Evolutionary conservation across 306 rosid species (phyloP).

Genomic region (Vigna angularis): DNA sequence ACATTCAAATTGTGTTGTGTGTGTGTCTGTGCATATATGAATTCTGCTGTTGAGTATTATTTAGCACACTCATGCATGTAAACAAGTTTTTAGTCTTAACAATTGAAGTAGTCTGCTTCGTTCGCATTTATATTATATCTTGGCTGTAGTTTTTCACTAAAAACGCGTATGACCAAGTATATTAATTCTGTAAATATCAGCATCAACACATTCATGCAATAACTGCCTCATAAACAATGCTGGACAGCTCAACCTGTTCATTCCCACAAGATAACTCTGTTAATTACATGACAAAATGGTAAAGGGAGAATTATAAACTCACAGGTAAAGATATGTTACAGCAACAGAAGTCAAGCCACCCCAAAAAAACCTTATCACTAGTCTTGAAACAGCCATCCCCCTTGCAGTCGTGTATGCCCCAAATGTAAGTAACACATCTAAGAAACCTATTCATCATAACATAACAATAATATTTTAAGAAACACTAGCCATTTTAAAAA

Average conservation of each 20-base stretch:
- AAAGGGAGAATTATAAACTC: constrained; percentile 49
- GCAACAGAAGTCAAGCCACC: constrained; percentile 77
- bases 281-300: constrained; percentile 11
- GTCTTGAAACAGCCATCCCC: constrained; percentile 98
- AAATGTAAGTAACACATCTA: constrained; percentile 91
- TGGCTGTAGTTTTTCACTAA: not conserved
- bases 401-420: constrained; percentile 94
- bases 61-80: too few species aligned
- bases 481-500: constrained; percentile 30
- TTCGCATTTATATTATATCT: constrained; percentile 12
- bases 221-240: not conserved
- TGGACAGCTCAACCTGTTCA: constrained; percentile 18
- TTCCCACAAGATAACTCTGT: constrained; percentile 1
- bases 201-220: not conserved
- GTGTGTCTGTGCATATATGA: too few species aligned
- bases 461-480: constrained; percentile 17
- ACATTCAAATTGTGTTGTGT: too few species aligned
- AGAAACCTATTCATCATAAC: constrained; percentile 60
- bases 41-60: too few species aligned
- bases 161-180: not conserved
- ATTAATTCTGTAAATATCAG: constrained; percentile 13
- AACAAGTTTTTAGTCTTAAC: too few species aligned
- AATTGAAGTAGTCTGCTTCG: not conserved
- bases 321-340: constrained; percentile 83
- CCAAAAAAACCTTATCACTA: constrained; percentile 93